Percentiles rank a stretch among this genome's conserved stretches.
Conservation (phyloP, 345 rosid species). For the Eucalyptus tenuipes region DNA sequence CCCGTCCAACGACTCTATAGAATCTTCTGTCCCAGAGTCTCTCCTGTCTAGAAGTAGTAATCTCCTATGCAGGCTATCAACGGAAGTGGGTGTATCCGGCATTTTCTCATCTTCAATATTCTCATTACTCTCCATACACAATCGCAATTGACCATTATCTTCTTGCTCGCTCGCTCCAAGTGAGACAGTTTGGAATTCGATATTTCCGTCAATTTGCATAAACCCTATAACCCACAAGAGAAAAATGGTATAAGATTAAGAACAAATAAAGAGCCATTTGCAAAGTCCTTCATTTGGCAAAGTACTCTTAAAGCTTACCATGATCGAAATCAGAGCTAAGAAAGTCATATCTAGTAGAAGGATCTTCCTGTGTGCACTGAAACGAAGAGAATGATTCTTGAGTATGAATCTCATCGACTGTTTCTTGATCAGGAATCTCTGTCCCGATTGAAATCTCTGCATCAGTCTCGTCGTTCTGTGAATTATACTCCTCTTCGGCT, state of each 20-base stretch:
- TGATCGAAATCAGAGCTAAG: background rate
- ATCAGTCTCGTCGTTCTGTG: conserved; percentile 44
- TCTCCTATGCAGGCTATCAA: conserved; percentile 45
- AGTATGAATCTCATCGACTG: conserved; percentile 28
- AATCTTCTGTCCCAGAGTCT: conserved; percentile 43
- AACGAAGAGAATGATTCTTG: conserved; percentile 12
- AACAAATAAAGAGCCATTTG: background rate
- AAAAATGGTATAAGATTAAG: background rate
- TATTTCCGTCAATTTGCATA: background rate
- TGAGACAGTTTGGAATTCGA: conserved; percentile 26
- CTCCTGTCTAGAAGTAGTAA: conserved; percentile 35
- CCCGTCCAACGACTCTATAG: conserved; percentile 39
- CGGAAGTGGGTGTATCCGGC: conserved; percentile 51
- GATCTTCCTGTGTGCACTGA: conserved; percentile 1
- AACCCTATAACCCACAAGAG: background rate
- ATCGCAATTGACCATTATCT: background rate
- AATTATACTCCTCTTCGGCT: conserved; percentile 15
- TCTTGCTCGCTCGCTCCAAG: conserved; percentile 5
- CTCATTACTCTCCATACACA: conserved; percentile 25
- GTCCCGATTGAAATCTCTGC: conserved; percentile 78
- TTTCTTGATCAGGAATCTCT: conserved; percentile 77
- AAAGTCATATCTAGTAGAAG: conserved; percentile 8
- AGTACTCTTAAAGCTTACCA: conserved; percentile 16
- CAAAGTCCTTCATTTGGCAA: background rate
- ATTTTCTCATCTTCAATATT: conserved; percentile 49